Base-by-base conservation (phyloP, 129 eudicot genomes). In the Deinandra increscens region DNA sequence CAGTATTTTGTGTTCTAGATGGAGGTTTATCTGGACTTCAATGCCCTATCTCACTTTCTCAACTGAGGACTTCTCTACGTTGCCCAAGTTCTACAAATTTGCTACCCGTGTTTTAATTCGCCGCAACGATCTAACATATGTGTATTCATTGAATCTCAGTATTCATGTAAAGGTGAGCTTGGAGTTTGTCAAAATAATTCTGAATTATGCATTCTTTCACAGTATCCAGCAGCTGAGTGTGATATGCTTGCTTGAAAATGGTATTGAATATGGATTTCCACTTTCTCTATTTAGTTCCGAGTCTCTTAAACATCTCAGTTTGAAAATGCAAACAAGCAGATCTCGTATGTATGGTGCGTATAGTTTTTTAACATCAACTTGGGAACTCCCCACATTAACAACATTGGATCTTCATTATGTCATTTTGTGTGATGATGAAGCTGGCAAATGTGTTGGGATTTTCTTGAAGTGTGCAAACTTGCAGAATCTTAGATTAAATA, bases 331-430 rank as follows among this genome's bases (percentile, higher is more conserved):
- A 26, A 1, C 31, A n/a, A n/a, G 10, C 26, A 18, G 2, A 15
- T 15, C 19, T 49, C 55, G 23, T 49, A 15, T 4, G 1, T 1
- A 17, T 15, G 11, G 9, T 33, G 5, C 0, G 0, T 15, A 3
- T 33, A 3, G 4, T 14, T 17, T 0, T 36, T 19, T 9, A 12
- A 58, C 36, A 9, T 34, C 67, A 6, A 34, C 72, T n/a, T 75
- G 58, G 48, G 51, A 66, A 7, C 66, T 42, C 65, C 69, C 61
- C 31, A 15, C 68, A 9, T 33, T 75, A 67, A 75, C 79, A 42
- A 58, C 68, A 55, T 64, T 73, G 13, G 14, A 68, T 68, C 72
- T 68, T 11, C 13, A 69, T 37, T 6, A 0, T 37, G 20, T 69
- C 19, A 38, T 46, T 49, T 34, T 69, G 22, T 19, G 23, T 49